Percentiles rank a stretch among this genome's conserved stretches.
phyloP scores from a whole-genome alignment of 2,329 filamentous ascomycete genomes.

The Remersonia thermophila region DNA sequence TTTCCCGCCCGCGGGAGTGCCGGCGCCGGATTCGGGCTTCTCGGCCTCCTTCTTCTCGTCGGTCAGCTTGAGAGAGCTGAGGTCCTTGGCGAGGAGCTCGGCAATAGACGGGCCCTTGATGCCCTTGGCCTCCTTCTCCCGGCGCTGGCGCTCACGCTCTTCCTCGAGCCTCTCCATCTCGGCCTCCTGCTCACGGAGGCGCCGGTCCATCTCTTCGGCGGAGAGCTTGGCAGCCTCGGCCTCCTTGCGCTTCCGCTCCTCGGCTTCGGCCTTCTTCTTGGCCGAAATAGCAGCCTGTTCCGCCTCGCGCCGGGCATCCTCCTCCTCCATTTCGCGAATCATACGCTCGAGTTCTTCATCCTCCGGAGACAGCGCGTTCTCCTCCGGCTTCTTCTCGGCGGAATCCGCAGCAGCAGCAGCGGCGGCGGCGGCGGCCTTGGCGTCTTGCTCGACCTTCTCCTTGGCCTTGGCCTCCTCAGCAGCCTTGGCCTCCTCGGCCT shows the following conservation, averaged over 20 bases:
- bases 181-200: slow-evolving; percentile 59
- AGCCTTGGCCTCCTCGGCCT: slow-evolving; percentile 20
- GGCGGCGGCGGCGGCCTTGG: slow-evolving; percentile 18
- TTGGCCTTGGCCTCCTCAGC: slow-evolving; percentile 23
- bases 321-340: slow-evolving; percentile 50
- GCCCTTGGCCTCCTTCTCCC: slow-evolving; percentile 35
- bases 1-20: slow-evolving; percentile 36
- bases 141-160: slow-evolving; percentile 48
- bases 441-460: slow-evolving; percentile 15
- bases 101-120: slow-evolving; percentile 34
- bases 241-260: slow-evolving; percentile 29
- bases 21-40: slow-evolving; percentile 22
- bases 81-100: slow-evolving; percentile 37
- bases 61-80: slow-evolving; percentile 23
- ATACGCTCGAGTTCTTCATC: slow-evolving; percentile 46
- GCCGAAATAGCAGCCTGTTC: slow-evolving; percentile 32
- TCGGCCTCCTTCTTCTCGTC: slow-evolving; percentile 33
- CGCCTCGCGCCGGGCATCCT: slow-evolving; percentile 37
- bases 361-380: no score
- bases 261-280: slow-evolving; percentile 28
- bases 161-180: slow-evolving; percentile 65
- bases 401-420: no score
- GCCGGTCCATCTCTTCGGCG: slow-evolving; percentile 47
- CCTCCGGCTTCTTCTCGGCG: slow-evolving; percentile 15
- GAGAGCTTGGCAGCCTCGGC: slow-evolving; percentile 31